Evolutionary conservation across 805 yeast genomes (phyloP).

Genomic region (Metschnikowia borealis): DNA sequence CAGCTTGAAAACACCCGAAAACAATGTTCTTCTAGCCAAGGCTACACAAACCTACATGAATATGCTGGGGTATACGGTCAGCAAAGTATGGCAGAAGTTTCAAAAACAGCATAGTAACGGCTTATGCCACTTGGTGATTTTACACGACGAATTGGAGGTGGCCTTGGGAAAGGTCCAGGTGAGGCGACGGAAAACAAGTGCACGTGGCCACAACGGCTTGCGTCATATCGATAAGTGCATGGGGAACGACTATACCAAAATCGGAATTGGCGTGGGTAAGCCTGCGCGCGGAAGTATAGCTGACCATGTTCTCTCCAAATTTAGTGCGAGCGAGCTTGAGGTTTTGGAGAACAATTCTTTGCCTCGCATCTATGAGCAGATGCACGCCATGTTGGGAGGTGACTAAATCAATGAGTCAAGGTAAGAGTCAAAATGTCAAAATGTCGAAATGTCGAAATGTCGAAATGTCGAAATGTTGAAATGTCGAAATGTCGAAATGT

Average conservation of each 20-base stretch:
- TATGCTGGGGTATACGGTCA: conserved; percentile 56
- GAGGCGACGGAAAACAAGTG: conserved; percentile 55
- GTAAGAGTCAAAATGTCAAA: background rate
- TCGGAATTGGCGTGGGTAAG: conserved; percentile 77
- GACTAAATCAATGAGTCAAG: conserved; percentile 9
- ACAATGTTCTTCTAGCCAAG: conserved; percentile 38
- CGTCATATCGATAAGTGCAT: conserved; percentile 47
- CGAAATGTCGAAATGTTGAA: too few relatives aligned
- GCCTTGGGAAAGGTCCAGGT: conserved; percentile 63
- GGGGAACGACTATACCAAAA: conserved; percentile 55
- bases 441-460: too few relatives aligned
- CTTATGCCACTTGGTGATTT: conserved; percentile 44
- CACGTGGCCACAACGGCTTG: conserved; percentile 85
- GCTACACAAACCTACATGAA: conserved; percentile 67
- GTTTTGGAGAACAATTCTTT: conserved; percentile 37
- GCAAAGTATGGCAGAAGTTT: conserved; percentile 42
- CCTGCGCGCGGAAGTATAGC: conserved; percentile 54
- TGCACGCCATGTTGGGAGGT: conserved; percentile 32
- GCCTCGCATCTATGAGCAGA: conserved; percentile 34
- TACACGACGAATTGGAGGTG: conserved; percentile 77
- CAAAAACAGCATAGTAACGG: conserved; percentile 19
- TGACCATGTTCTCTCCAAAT: conserved; percentile 58
- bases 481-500: too few relatives aligned
- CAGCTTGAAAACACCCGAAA: conserved; percentile 5
- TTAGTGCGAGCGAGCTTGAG: conserved; percentile 43